Conservation (phyloP, 139 green algal species). For the Yamagishiella unicocca region DNA sequence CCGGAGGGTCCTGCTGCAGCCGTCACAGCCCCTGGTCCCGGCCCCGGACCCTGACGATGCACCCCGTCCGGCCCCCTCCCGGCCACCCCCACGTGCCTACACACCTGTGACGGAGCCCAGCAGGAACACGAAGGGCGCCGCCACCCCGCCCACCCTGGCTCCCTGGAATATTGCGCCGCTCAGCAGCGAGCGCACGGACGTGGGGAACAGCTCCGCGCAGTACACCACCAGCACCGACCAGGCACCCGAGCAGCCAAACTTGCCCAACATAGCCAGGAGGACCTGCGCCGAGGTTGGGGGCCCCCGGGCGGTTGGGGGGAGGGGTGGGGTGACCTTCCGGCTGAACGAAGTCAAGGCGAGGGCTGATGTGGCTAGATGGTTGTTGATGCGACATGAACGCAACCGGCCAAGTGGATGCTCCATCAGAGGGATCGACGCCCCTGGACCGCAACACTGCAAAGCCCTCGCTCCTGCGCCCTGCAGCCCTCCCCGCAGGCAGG, state of each 20-base stretch:
- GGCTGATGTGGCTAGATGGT: not conserved
- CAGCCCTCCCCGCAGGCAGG: no score
- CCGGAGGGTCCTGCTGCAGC: no score
- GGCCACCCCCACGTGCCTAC: not conserved
- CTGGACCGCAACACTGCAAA: no score
- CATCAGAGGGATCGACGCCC: no score
- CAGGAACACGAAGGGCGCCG: slow-evolving; percentile 37
- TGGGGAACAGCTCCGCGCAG: slow-evolving; percentile 32
- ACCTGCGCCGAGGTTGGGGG: not conserved
- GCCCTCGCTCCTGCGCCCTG: not conserved
- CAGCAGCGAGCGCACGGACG: slow-evolving; percentile 6
- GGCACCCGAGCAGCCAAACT: slow-evolving; percentile 29
- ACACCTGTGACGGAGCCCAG: not conserved
- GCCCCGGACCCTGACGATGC: no score
- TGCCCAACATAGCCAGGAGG: slow-evolving; percentile 22
- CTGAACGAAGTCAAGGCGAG: not conserved
- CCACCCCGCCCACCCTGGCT: slow-evolving; percentile 18
- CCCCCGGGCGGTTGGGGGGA: no score
- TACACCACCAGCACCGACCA: slow-evolving; percentile 42
- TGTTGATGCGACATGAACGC: no score
- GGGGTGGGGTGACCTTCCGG: not conserved
- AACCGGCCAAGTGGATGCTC: no score
- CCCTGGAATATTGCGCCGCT: slow-evolving; percentile 18
- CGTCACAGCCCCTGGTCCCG: no score
- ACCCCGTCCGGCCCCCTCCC: not conserved